Evolutionary conservation across 345 rosid species (phyloP), one percentile per base, ranked within the genome.

Genomic region (Diplotaxis tenuifolia): DNA sequence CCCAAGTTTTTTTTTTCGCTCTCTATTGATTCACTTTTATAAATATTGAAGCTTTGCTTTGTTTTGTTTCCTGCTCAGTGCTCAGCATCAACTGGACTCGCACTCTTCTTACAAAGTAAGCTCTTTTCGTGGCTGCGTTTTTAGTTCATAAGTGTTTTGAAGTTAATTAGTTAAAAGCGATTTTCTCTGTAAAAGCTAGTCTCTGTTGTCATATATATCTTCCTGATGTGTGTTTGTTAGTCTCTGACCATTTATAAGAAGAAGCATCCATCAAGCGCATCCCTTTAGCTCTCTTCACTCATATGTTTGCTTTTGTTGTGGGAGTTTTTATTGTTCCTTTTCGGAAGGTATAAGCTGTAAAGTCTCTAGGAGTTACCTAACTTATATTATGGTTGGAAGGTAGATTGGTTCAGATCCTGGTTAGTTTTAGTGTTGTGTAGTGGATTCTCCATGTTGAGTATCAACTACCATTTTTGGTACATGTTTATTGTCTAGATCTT

Each of bases 211-310:
- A 61, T 62, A 3, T 6, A 47, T 15, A 9, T 20, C 7, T 3
- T 20, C 14, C 8, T 58, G 62, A 49, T 34, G 68, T 74, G 66
- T 74, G 67, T 58, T 45, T 74, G 18, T 15, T 66, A 67, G 78
- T 31, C 8, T 61, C 47, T 52, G 63, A 68, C 42, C 63, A 27
- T 61, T 52, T 61, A 25, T 36, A 54, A 36, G 62, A 61, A 60
- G 68, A 61, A 60, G 20, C 10, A 68, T 27, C 64, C 62, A n/a
- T 67, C 20, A 52, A 7, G 29, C 20, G 21, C 28, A 6, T 75
- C 34, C 20, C 36, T 5, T 34, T 68, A n/a, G 10, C 61, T 28
- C 54, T 49, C 18, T 36, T 68, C 20, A 66, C 52, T 49, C 59
- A 31, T 49, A 31, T 5, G 67, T 11, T 23, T 60, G 73, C 18